Conservation (phyloP, 345 rosid species). For the Salix exigua region DNA sequence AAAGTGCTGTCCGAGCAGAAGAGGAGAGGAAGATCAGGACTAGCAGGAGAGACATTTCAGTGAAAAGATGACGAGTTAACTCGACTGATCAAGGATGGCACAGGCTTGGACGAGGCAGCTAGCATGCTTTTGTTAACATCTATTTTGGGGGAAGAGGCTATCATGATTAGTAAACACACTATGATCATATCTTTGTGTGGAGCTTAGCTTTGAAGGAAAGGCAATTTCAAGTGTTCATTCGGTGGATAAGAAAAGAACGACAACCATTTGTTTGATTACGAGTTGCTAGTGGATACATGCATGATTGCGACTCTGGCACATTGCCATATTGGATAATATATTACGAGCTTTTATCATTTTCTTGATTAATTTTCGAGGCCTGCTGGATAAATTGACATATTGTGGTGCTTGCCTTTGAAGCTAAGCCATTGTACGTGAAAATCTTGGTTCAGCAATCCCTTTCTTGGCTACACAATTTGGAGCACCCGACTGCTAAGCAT, state of each 20-base stretch:
- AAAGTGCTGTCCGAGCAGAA: slow-evolving; percentile 22
- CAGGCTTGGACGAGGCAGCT: background rate
- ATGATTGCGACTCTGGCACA: background rate
- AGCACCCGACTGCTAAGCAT: too few species aligned
- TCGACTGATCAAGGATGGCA: background rate
- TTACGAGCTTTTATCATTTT: background rate
- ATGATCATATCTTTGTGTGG: background rate
- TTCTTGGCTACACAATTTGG: background rate
- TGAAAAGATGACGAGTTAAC: background rate
- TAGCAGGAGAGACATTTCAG: slow-evolving; percentile 23
- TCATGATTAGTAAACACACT: background rate
- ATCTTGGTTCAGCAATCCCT: background rate
- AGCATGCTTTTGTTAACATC: slow-evolving; percentile 17
- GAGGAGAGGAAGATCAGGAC: slow-evolving; percentile 25
- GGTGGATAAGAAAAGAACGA: slow-evolving; percentile 2
- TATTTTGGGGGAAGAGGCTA: background rate
- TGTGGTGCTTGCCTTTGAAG: slow-evolving; percentile 49
- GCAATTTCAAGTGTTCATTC: slow-evolving; percentile 3
- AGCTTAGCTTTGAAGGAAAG: slow-evolving; percentile 54
- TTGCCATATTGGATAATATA: background rate
- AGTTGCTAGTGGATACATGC: background rate
- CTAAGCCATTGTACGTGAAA: slow-evolving; percentile 16
- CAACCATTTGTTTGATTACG: background rate
- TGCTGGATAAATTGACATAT: too few species aligned
- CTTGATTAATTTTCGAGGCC: background rate